These are phyloP conservation scores for Patellaria atrata DNA, from an alignment of 495 filamentous ascomycete genomes.

Conservation along the genomic window DNA sequence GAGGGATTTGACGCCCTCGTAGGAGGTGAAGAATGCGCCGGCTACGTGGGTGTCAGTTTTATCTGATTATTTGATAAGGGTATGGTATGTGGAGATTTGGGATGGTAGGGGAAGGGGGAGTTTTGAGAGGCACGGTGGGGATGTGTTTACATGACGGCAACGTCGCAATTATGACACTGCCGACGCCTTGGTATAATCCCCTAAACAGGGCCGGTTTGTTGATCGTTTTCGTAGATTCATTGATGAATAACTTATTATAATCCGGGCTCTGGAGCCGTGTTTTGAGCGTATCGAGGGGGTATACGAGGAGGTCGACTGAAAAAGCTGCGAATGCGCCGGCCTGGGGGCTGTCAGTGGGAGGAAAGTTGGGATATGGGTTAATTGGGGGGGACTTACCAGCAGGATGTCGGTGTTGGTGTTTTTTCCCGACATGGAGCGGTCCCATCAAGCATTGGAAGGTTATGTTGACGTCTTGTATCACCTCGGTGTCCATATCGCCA, in stretches of 20 bases:
- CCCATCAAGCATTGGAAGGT: too few relatives aligned
- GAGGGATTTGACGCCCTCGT: constrained; percentile 58
- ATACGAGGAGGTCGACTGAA: constrained; percentile 30
- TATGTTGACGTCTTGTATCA: too few relatives aligned
- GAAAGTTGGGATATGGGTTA: background rate
- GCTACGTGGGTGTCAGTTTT: constrained; percentile 33
- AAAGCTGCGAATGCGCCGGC: constrained; percentile 31
- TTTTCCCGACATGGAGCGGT: constrained; percentile 6
- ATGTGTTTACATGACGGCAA: constrained; percentile 57
- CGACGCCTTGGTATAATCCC: constrained; percentile 78
- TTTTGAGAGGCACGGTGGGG: background rate
- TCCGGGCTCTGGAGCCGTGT: constrained; percentile 61
- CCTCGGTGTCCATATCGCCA: too few relatives aligned
- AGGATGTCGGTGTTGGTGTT: constrained; percentile 6
- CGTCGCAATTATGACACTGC: constrained; percentile 76
- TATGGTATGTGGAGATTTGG: background rate
- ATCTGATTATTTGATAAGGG: background rate
- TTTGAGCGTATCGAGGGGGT: constrained; percentile 32
- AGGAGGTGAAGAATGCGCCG: constrained; percentile 80
- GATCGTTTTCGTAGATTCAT: constrained; percentile 37
- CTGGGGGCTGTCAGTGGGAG: constrained; percentile 10
- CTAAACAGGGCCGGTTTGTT: constrained; percentile 45
- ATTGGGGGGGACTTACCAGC: background rate
- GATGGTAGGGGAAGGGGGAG: background rate
- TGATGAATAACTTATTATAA: constrained; percentile 47